These are phyloP conservation scores for Cladosporium oxysporum DNA, from an alignment of 2,329 filamentous ascomycete species.

Conservation along the genomic window DNA sequence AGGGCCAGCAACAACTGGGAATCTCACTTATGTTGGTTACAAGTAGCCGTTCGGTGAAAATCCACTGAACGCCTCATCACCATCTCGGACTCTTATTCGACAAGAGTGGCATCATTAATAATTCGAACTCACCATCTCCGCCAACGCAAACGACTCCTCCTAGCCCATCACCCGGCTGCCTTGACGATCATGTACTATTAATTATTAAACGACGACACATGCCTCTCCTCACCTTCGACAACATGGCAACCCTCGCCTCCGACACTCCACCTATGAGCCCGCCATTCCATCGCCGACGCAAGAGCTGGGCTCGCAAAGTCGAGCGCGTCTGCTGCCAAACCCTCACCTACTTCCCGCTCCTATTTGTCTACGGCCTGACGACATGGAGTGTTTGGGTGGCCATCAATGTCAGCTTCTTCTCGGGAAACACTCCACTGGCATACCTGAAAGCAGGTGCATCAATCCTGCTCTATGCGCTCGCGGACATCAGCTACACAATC, in stretches of 20 bases:
- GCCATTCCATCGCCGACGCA: constrained; percentile 35
- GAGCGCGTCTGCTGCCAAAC: constrained; percentile 83
- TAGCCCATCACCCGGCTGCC: neutral
- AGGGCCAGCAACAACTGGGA: neutral
- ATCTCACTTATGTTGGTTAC: neutral
- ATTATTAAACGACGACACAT: neutral
- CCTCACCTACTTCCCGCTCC: constrained; percentile 80
- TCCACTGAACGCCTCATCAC: neutral
- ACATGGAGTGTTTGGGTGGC: constrained; percentile 93
- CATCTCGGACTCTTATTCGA: neutral
- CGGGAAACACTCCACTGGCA: constrained; percentile 18
- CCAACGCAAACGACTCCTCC: neutral
- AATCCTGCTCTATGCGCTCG: constrained; percentile 70
- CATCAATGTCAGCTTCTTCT: constrained; percentile 55
- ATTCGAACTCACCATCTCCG: neutral
- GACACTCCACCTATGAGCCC: constrained; percentile 30
- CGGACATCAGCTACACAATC: constrained; percentile 86
- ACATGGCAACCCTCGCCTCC: constrained; percentile 32
- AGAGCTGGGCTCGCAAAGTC: constrained; percentile 64
- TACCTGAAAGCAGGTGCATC: constrained; percentile 57
- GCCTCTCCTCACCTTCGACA: constrained; percentile 18
- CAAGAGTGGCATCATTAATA: neutral
- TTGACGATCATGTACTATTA: constrained; percentile 14
- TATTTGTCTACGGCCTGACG: constrained; percentile 86
- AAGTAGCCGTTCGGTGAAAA: neutral